Evolutionary conservation across 148 eudicot genomes (phyloP), one percentile per base, ranked within the genome.

Genomic region (Cornus suecica): DNA sequence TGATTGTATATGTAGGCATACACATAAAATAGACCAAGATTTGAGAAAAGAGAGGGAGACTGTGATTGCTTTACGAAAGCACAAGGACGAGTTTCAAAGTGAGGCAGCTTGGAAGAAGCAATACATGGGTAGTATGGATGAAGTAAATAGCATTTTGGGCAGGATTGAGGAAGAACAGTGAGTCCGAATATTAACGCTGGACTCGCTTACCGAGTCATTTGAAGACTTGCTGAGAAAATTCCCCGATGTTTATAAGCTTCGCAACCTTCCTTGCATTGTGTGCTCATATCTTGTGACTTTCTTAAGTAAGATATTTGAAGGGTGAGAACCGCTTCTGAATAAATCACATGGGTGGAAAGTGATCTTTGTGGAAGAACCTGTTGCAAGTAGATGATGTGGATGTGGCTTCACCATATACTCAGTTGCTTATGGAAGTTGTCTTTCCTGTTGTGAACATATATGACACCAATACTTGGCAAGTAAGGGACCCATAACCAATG

Each of bases 401-500:
- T 79, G 77, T 73, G 9, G 77, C 84, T 26, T 84, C 91, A 27
- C 88, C 93, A 14, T 90, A 89, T 65, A 76, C 87, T 41, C 97
- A 87, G 80, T 76, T 94, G 75, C 77, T 92, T 62, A 87, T 83
- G 88, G 97, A 94, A 77, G 95, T 92, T 41, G 93, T 94, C 71
- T 90, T 90, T 73, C 98, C 98, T 65, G 97, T 92, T 34, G 90
- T 94, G 20, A 89, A 93, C 78, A 92, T 92, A 81, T 91, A 90
- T 1, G 91, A 92, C 41, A 90, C 89, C 64, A 90, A 90, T 76
- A 86, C 92, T 31, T 94, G 98, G 97, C 92, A 94, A 80, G 90
- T 92, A 25, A 87, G 93, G 74, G 97, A 94, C 70, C 93, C 98
- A 2, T 97, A 94, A 66, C 97, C 98, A 0, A 89, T 92, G 93